These are phyloP conservation scores for Sporothrix brunneoviolacea DNA, from an alignment of 2,329 filamentous ascomycete species.

Conservation along the genomic window DNA sequence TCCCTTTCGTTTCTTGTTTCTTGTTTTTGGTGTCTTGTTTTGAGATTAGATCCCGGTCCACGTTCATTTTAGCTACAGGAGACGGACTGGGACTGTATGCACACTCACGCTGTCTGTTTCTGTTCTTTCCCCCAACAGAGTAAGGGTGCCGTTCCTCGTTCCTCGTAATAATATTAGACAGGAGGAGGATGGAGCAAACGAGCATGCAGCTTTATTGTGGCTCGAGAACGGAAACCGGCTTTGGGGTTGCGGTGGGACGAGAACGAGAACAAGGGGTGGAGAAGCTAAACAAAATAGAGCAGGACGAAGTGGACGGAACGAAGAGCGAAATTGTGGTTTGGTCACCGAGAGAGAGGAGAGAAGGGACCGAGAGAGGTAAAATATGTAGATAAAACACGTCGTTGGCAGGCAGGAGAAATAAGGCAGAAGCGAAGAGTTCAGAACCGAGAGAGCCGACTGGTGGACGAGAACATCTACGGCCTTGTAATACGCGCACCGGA, in stretches of 20 bases:
- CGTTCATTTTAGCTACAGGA: no score
- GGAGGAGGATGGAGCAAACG: not conserved
- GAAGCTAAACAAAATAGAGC: not conserved
- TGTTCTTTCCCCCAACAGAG: no score
- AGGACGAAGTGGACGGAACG: not conserved
- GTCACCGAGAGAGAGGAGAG: not conserved
- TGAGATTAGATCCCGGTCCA: constrained; percentile 1
- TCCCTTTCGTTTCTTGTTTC: not conserved
- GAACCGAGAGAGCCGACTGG: not conserved
- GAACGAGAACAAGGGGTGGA: not conserved
- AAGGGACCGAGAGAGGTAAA: not conserved
- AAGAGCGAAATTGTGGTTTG: not conserved
- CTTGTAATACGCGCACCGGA: no score
- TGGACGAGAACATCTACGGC: not conserved
- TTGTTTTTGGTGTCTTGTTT: not conserved
- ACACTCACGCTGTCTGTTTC: no score
- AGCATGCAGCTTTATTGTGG: not conserved
- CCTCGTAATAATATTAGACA: constrained; percentile 1
- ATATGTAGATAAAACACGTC: not conserved
- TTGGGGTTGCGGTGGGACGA: not conserved
- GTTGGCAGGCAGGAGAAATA: no score
- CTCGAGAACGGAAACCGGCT: not conserved
- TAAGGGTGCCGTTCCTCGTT: not conserved
- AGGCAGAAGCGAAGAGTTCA: not conserved
- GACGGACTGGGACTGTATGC: no score